phyloP scores from a whole-genome alignment of 2,329 filamentous ascomycete species.

The Cladosporium colombiae region DNA sequence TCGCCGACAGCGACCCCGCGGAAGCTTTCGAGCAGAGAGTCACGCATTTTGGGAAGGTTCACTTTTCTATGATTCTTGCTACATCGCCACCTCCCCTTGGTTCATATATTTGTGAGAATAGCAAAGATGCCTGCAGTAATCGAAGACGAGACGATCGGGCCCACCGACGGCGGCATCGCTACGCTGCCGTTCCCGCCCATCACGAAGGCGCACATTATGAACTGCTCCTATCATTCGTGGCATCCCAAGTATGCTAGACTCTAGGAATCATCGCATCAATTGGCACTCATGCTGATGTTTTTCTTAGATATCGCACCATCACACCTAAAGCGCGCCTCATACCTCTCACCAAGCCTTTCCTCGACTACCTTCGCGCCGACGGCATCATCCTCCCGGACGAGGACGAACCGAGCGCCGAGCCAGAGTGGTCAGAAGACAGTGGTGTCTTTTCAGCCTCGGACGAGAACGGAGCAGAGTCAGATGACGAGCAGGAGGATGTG shows the following conservation, averaged over 20 bases:
- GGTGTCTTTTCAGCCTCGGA: slow-evolving; percentile 12
- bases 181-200: slow-evolving; percentile 76
- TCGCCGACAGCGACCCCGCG: background rate
- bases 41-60: background rate
- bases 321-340: slow-evolving; percentile 87
- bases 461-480: slow-evolving; percentile 36
- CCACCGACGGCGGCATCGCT: slow-evolving; percentile 11
- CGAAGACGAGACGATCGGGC: slow-evolving; percentile 5
- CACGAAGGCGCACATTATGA: slow-evolving; percentile 81
- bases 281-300: slow-evolving; percentile 21
- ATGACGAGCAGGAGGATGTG: slow-evolving; percentile 63
- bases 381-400: slow-evolving; percentile 78
- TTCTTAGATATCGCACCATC: slow-evolving; percentile 68
- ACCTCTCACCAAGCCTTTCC: slow-evolving; percentile 70
- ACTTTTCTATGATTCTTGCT: background rate
- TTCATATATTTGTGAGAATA: background rate
- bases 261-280: background rate
- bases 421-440: slow-evolving; percentile 55
- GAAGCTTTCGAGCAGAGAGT: slow-evolving; percentile 3
- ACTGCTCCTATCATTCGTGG: slow-evolving; percentile 94
- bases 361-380: slow-evolving; percentile 86
- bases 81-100: background rate
- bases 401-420: slow-evolving; percentile 30
- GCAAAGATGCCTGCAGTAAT: slow-evolving; percentile 11
- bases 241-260: slow-evolving; percentile 64